Conservation (phyloP, 1,284 basidiomycete genomes). For the Tremellales sp. region DNA sequence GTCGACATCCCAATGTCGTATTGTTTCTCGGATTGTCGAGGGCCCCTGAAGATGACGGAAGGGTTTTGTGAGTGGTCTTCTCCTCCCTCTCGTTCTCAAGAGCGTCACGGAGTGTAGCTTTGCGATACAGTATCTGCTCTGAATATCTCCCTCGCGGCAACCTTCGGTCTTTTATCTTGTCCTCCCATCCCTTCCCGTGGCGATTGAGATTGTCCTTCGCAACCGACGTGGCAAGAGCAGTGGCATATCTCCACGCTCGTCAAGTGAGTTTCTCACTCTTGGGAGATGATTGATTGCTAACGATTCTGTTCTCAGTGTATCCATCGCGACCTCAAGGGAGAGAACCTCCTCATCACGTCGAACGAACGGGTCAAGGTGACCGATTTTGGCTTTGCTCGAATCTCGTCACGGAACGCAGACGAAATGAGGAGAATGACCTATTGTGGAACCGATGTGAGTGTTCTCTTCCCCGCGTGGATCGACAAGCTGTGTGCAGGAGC, state of each 20-base stretch:
- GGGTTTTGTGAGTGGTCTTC: constrained; percentile 57
- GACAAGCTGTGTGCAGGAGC: not conserved
- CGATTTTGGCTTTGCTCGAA: constrained; percentile 81
- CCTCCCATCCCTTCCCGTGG: constrained; percentile 75
- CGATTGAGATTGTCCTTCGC: constrained; percentile 86
- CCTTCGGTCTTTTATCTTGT: constrained; percentile 78
- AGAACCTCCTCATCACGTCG: constrained; percentile 89
- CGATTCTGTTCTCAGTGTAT: constrained; percentile 46
- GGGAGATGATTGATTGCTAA: constrained; percentile 41
- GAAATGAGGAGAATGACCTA: constrained; percentile 89
- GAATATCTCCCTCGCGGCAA: constrained; percentile 74
- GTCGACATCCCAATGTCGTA: constrained; percentile 87
- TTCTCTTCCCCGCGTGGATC: not conserved
- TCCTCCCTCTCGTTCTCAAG: not conserved
- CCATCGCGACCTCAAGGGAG: constrained; percentile 84
- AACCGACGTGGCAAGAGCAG: constrained; percentile 84
- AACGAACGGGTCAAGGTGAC: constrained; percentile 94
- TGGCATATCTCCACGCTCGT: constrained; percentile 95
- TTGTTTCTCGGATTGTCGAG: constrained; percentile 89
- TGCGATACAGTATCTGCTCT: constrained; percentile 61
- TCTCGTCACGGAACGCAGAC: constrained; percentile 84
- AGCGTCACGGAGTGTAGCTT: not conserved
- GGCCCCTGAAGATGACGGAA: constrained; percentile 72
- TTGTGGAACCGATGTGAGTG: constrained; percentile 88
- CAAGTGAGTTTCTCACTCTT: constrained; percentile 55